Percentiles rank a stretch among this genome's conserved stretches.
phyloP scores from a whole-genome alignment of 2,329 filamentous ascomycete species.

The Ophiocordyceps sinensis region DNA sequence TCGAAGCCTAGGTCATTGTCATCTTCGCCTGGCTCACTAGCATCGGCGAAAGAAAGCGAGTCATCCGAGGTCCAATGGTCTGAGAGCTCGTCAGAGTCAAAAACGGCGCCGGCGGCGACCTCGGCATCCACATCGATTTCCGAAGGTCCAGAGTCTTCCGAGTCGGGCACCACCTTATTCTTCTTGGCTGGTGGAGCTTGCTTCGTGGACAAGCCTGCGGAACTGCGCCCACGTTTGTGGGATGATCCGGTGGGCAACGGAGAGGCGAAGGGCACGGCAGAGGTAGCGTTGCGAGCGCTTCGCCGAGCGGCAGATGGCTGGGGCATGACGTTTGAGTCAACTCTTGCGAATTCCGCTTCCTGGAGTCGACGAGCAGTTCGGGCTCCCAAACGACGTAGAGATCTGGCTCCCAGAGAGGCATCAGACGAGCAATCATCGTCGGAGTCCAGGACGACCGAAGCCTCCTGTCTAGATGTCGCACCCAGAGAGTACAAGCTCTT shows the following conservation, averaged over 20 bases:
- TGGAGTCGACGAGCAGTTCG: slow-evolving; percentile 20
- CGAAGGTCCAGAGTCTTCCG: slow-evolving; percentile 9
- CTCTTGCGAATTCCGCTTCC: slow-evolving; percentile 15
- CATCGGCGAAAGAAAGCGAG: slow-evolving; percentile 6
- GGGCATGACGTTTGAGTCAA: neutral
- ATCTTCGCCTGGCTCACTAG: slow-evolving; percentile 7
- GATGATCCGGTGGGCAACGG: slow-evolving; percentile 1
- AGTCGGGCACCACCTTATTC: slow-evolving; percentile 14
- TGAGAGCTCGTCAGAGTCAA: slow-evolving; percentile 6
- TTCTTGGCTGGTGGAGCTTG: slow-evolving; percentile 15
- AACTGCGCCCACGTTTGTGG: slow-evolving; percentile 12
- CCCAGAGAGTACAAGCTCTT: slow-evolving; percentile 34
- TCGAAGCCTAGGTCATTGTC: slow-evolving; percentile 5
- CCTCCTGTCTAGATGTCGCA: slow-evolving; percentile 13
- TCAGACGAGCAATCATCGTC: slow-evolving; percentile 18
- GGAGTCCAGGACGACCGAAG: slow-evolving; percentile 22
- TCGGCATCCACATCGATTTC: slow-evolving; percentile 18
- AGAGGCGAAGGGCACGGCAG: slow-evolving; percentile 1
- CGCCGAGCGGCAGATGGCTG: slow-evolving; percentile 4
- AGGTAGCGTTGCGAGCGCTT: neutral
- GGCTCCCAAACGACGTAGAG: slow-evolving; percentile 9
- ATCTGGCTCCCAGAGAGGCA: slow-evolving; percentile 12
- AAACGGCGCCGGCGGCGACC: slow-evolving; percentile 10
- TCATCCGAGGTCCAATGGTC: slow-evolving; percentile 3
- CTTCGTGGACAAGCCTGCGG: slow-evolving; percentile 6